Evolutionary conservation across 805 yeast species (phyloP).

Genomic region (Cyberlindnera meyerae): DNA sequence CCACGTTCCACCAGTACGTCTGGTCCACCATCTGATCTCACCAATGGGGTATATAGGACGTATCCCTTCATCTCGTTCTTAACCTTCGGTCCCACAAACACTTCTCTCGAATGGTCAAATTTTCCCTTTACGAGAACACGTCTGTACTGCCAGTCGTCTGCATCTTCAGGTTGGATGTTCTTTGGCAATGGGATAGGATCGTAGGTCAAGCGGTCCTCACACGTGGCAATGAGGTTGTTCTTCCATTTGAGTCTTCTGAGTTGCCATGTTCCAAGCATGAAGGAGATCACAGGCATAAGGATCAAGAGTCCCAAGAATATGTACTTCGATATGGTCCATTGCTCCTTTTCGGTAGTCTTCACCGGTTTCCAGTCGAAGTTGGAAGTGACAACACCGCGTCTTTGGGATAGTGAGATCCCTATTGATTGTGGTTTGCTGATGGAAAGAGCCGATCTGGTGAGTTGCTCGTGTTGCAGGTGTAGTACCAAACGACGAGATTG

Average conservation of each 20-base stretch:
- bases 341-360: constrained; percentile 38
- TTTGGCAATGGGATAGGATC: constrained; percentile 72
- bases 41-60: constrained; percentile 74
- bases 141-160: constrained; percentile 75
- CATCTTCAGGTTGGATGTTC: constrained; percentile 55
- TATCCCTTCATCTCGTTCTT: constrained; percentile 74
- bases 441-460: neutral
- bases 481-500: neutral
- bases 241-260: constrained; percentile 84
- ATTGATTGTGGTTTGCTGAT: neutral
- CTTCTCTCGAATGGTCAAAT: constrained; percentile 80
- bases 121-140: constrained; percentile 71
- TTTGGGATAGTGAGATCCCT: neutral
- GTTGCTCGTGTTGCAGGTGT: neutral
- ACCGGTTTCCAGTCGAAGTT: constrained; percentile 85
- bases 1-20: constrained; percentile 86
- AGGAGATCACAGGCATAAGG: constrained; percentile 83
- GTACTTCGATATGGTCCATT: constrained; percentile 25
- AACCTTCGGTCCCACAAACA: constrained; percentile 87
- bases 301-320: constrained; percentile 35
- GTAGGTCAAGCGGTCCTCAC: constrained; percentile 76
- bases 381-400: constrained; percentile 50
- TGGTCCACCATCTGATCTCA: constrained; percentile 66
- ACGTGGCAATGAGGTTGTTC: constrained; percentile 68
- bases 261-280: constrained; percentile 93